Conservation (phyloP, 78 protist genomes). For the Trichosphaerium sp. region DNA sequence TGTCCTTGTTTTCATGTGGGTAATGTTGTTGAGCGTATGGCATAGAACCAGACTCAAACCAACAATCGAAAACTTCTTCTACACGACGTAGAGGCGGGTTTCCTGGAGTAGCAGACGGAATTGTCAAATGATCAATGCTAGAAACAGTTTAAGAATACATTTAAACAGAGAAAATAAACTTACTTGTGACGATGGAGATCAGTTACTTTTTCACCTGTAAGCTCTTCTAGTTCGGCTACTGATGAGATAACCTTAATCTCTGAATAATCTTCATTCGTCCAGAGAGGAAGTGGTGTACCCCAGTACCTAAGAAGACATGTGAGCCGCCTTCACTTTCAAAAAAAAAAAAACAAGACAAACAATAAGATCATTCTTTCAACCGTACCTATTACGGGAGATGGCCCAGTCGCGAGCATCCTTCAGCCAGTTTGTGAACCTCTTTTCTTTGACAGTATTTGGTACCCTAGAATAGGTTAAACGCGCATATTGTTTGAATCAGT, state of each 20-base stretch:
- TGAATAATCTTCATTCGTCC: constrained; percentile 87
- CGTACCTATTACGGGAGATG: constrained; percentile 89
- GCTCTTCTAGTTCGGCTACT: constrained; percentile 75
- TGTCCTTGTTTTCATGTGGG: constrained; percentile 96
- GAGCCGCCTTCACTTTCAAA: too few species aligned
- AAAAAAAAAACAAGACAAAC: too few species aligned
- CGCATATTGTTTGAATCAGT: neutral
- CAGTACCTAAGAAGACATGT: constrained; percentile 83
- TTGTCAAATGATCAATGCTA: constrained; percentile 82
- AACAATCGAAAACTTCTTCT: constrained; percentile 98
- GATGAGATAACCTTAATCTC: constrained; percentile 79
- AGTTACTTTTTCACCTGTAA: constrained; percentile 61
- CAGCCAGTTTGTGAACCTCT: constrained; percentile 98
- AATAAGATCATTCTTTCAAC: too few species aligned
- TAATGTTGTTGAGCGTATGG: constrained; percentile 98
- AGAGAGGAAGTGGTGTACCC: constrained; percentile 99
- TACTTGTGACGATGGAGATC: constrained; percentile 64
- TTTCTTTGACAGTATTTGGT: constrained; percentile 74
- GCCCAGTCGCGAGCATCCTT: constrained; percentile 93
- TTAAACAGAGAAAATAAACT: neutral
- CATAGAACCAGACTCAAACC: constrained; percentile 99
- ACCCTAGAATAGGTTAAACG: constrained; percentile 29
- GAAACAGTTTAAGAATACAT: constrained; percentile 1
- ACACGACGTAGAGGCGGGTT: constrained; percentile 56
- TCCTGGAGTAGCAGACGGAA: constrained; percentile 66